A percentile compares a stretch with the other conserved stretches of the same genome.
Conservation (phyloP, 345 rosid species). For the Brassica nigra region DNA sequence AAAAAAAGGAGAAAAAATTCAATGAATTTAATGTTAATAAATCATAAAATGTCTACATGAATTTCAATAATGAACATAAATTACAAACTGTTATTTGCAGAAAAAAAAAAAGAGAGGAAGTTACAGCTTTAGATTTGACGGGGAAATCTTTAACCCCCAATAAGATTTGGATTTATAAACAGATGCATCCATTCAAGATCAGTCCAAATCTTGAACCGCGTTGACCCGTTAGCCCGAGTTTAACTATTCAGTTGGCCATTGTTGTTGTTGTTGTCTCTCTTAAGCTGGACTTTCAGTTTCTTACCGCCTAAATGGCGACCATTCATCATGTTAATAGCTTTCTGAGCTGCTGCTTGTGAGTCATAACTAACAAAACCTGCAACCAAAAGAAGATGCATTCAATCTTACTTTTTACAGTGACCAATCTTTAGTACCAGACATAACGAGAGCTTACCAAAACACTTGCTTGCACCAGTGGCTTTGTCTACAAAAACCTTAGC, state of each 20-base stretch:
- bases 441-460: constrained; percentile 67
- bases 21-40: constrained; percentile 61
- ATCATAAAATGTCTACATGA: constrained; percentile 68
- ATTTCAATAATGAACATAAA: constrained; percentile 71
- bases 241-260: constrained; percentile 25
- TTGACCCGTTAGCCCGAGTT: not conserved
- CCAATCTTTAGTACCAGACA: not conserved
- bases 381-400: not conserved
- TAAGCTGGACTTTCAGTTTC: constrained; percentile 96
- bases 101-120: constrained; percentile 16
- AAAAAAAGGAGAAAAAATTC: constrained; percentile 52
- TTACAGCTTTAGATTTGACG: not conserved
- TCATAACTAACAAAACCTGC: constrained; percentile 98
- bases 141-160: no score
- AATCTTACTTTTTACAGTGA: not conserved
- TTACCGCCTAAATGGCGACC: constrained; percentile 90
- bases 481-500: constrained; percentile 94
- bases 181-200: no score
- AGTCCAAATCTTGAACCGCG: no score
- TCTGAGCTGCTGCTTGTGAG: constrained; percentile 76
- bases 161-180: no score
- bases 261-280: constrained; percentile 75
- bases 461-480: constrained; percentile 91
- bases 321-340: constrained; percentile 80
- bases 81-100: constrained; percentile 68